Conservation (phyloP, 2,329 filamentous ascomycete species). For the Colletotrichum sp. region DNA sequence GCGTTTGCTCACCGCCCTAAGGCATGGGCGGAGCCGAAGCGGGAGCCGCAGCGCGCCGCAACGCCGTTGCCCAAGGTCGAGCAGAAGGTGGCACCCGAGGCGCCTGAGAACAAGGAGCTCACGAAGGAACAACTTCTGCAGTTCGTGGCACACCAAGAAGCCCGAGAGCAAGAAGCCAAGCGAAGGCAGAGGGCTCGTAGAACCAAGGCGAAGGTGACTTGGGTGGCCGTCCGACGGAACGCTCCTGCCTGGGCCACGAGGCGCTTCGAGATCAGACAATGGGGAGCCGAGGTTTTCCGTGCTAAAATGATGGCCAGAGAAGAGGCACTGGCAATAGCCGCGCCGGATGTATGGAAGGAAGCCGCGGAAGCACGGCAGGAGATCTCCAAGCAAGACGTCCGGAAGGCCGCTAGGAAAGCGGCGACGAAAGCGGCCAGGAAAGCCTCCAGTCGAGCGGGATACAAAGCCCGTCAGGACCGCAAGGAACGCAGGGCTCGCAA, state of each 20-base stretch:
- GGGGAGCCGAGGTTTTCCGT: background rate
- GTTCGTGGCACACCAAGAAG: background rate
- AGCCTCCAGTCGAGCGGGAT: background rate
- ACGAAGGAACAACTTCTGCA: background rate
- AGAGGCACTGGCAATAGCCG: background rate
- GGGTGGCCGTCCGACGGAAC: background rate
- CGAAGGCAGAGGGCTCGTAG: background rate
- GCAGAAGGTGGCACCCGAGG: background rate
- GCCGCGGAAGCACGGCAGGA: background rate
- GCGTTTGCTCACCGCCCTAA: background rate
- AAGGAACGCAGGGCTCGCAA: background rate
- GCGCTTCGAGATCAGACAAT: background rate
- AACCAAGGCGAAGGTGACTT: background rate
- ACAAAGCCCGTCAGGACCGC: background rate
- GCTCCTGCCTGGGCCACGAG: background rate
- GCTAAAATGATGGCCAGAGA: background rate
- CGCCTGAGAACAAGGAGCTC: background rate
- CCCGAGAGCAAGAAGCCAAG: background rate
- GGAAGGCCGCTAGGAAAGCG: background rate
- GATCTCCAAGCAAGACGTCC: background rate
- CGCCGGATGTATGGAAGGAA: background rate
- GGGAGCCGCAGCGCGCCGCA: background rate
- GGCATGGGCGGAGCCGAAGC: background rate
- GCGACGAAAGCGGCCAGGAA: background rate
- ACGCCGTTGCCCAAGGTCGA: background rate